Evolutionary conservation across 2,329 filamentous ascomycete species (phyloP), one percentile per base, ranked within the genome.

Genomic region (Ophiocordyceps camponoti-leonardi): DNA sequence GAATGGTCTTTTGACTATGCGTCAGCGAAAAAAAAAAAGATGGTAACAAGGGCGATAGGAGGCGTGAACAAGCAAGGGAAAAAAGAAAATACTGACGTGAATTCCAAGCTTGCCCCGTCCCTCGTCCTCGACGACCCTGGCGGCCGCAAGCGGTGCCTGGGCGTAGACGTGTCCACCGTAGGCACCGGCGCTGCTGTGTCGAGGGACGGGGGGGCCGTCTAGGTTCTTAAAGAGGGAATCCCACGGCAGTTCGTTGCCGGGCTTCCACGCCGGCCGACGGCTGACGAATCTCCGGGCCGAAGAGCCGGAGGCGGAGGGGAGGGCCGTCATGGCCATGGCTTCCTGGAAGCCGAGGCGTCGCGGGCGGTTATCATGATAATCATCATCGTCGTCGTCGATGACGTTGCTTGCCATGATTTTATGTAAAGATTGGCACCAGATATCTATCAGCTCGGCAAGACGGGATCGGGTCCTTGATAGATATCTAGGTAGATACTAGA

Each of bases 1-100:
- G 69, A 20, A 77, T 71, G 10, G 71, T 69, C 72, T 76, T 4
- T 23, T 23, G 3, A 23, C 22, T 3, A 3, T 23, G 22, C 22
- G 22, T 23, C 22, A 23, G 22, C 22, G 22, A 6, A 23, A 23
- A 6, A 23, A 23, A 6, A 23, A 23, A 6, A 23, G 6, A n/a
- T n/a, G n/a, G n/a, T n/a, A n/a, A n/a, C n/a, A n/a, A n/a, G n/a
- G n/a, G n/a, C n/a, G n/a, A n/a, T n/a, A n/a, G n/a, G n/a, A n/a
- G n/a, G n/a, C n/a, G n/a, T n/a, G 22, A 23, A 23, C 35, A 2
- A 33, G 44, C 4, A 14, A 18, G 16, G 7, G 18, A 22, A 10
- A 4, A 4, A 19, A 19, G 39, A 18, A 12, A 12, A 13, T 22
- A 56, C 63, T 52, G 48, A 66, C 64, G 52, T 67, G 64, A 41